Evolutionary conservation across 257 asterid genomes (phyloP), one percentile per base, ranked within the genome.

Genomic region (Solanum piurae): DNA sequence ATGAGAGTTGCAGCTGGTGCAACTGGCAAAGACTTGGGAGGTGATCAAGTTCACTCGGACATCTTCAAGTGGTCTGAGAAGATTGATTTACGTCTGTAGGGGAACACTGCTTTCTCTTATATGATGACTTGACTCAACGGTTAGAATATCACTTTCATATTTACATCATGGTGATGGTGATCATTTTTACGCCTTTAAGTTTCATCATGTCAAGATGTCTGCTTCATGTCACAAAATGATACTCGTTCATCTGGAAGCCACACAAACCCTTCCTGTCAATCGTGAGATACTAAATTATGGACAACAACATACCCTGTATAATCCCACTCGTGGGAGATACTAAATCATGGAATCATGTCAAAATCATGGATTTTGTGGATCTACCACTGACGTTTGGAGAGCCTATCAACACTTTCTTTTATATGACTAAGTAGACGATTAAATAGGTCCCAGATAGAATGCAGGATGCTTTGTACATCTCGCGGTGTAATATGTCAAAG

Each of bases 1-100:
- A 92, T 94, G 91, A 89, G 99, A 88, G 94, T 96, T 49, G 97
- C 98, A 29, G 94, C 98, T 74, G 98, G 98, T 62, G 95, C 95
- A 4, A 92, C 90, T 0, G 98, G 98, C 7, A 94, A 94, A 75
- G 98, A 94, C 55, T 87, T 95, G 92, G 97, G 99, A 75, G 97
- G 98, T 9, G 97, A 96, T 85, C 94, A 87, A 11, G 96, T 95
- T 16, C 89, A 90, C 87, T 94, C 98, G 1, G 95, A 92, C 85
- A 94, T 96, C 80, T 93, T 93, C 90, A 89, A 93, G 83, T 96
- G 98, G 98, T 89, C 98, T 46, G 94, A 95, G 84, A 96, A 89
- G 92, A 95, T 96, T n/a, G 87, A 94, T 27, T 88, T 96, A 25
- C 92, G 86, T 64, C 89, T 95, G 7, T 95, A 91, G 88, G 37